phyloP scores from a whole-genome alignment of 2,329 filamentous ascomycete species.

The Raffaelea deltoideospora region DNA sequence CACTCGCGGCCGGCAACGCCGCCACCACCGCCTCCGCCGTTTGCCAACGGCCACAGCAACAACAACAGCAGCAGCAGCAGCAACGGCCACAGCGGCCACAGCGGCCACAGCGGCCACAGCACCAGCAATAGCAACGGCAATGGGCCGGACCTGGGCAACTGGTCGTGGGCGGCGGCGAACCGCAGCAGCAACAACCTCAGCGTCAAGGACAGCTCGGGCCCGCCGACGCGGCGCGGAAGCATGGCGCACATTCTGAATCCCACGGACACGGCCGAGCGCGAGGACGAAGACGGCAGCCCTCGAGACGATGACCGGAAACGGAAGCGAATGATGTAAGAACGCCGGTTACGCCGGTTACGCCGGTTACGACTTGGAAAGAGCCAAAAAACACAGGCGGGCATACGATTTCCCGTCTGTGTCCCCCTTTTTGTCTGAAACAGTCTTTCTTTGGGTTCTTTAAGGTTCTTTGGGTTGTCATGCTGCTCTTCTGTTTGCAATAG shows the following conservation, averaged over 20 bases:
- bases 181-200: conserved; percentile 28
- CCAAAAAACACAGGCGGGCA: no score
- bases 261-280: conserved; percentile 38
- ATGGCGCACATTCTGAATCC: conserved; percentile 51
- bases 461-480: no score
- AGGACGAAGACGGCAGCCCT: conserved; percentile 39
- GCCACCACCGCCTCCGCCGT: conserved; percentile 35
- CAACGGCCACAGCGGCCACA: not conserved
- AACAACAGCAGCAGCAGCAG: conserved; percentile 11
- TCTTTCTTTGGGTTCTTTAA: no score
- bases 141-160: conserved; percentile 29
- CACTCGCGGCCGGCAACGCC: conserved; percentile 39
- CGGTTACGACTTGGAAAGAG: no score
- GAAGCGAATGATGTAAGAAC: conserved; percentile 41
- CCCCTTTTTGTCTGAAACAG: no score
- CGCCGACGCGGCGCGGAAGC: conserved; percentile 41
- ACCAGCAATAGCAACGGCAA: conserved; percentile 7
- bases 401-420: no score
- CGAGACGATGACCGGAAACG: conserved; percentile 45
- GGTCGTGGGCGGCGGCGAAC: conserved; percentile 39
- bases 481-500: no score
- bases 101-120: conserved; percentile 18
- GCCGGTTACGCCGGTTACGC: not conserved
- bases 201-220: conserved; percentile 39
- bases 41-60: conserved; percentile 26